Conservation (phyloP, 2,329 filamentous ascomycete species). For the Arthrinium puccinioides region DNA sequence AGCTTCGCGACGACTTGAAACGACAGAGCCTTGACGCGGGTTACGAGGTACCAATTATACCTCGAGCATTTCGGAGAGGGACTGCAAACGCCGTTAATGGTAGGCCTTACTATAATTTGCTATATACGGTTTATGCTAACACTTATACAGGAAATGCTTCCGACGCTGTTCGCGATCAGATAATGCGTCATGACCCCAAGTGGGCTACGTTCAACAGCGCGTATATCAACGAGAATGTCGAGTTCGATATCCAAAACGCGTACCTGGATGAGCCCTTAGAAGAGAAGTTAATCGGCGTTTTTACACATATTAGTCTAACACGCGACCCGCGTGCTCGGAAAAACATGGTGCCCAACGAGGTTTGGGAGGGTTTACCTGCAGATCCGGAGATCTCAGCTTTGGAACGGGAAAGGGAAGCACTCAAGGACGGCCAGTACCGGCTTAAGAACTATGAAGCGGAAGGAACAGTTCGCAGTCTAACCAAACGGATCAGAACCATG, state of each 20-base stretch:
- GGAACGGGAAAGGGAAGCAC: conserved; percentile 10
- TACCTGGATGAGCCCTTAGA: conserved; percentile 17
- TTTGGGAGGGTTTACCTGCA: conserved; percentile 15
- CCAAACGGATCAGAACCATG: conserved; percentile 14
- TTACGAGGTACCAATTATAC: conserved; percentile 11
- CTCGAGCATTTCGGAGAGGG: conserved; percentile 11
- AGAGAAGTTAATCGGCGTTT: conserved; percentile 12
- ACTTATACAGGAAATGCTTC: conserved; percentile 12
- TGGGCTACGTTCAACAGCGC: conserved; percentile 18
- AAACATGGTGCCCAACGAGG: conserved; percentile 22
- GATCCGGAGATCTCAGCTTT: conserved; percentile 19
- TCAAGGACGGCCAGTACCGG: conserved; percentile 18
- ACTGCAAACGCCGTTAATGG: conserved; percentile 14
- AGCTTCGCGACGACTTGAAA: conserved; percentile 18
- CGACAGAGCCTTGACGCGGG: conserved; percentile 15
- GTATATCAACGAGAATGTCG: conserved; percentile 20
- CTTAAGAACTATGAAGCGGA: conserved; percentile 14
- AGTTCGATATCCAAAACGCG: conserved; percentile 21
- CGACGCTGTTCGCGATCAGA: conserved; percentile 19
- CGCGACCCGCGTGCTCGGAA: conserved; percentile 15
- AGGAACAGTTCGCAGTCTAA: conserved; percentile 16
- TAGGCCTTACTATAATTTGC: conserved; percentile 7
- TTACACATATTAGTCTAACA: conserved; percentile 18
- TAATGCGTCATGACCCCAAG: conserved; percentile 20
- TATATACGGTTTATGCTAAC: conserved; percentile 2